Evolutionary conservation across 257 asterid genomes (phyloP).

Genomic region (Przewalskia tangutica): DNA sequence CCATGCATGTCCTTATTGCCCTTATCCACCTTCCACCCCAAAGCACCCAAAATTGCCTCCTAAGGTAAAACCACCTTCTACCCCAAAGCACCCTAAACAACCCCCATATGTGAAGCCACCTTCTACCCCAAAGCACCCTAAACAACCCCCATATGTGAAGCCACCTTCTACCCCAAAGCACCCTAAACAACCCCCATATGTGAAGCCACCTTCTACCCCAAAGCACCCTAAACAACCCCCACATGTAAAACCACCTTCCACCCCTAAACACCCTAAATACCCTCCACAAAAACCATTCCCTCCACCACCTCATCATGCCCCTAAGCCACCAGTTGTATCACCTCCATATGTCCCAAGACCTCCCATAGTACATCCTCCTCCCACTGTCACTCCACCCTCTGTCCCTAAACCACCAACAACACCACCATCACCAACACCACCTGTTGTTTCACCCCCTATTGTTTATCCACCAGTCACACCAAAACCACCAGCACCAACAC

Average conservation of each 20-base stretch:
- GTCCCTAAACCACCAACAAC: not conserved
- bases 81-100: not conserved
- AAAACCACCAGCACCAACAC: too few species aligned
- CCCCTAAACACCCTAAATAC: not conserved
- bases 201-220: not conserved
- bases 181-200: constrained; percentile 6
- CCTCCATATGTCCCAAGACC: constrained; percentile 9
- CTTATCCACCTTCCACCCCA: constrained; percentile 29
- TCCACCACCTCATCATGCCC: not conserved
- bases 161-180: too few species aligned
- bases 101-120: too few species aligned
- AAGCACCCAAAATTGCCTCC: constrained; percentile 34
- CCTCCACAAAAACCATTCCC: constrained; percentile 1
- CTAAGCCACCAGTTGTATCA: too few species aligned
- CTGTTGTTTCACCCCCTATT: too few species aligned
- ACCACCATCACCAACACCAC: too few species aligned
- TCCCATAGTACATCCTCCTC: not conserved
- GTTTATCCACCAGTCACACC: too few species aligned
- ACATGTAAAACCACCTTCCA: not conserved
- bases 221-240: not conserved
- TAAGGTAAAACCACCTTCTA: constrained; percentile 7
- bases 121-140: too few species aligned
- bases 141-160: too few species aligned
- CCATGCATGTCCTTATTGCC: constrained; percentile 52
- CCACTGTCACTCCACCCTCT: too few species aligned